Base-by-base conservation (phyloP, 2,329 filamentous ascomycete genomes). In the Epichloe coenophiala region DNA sequence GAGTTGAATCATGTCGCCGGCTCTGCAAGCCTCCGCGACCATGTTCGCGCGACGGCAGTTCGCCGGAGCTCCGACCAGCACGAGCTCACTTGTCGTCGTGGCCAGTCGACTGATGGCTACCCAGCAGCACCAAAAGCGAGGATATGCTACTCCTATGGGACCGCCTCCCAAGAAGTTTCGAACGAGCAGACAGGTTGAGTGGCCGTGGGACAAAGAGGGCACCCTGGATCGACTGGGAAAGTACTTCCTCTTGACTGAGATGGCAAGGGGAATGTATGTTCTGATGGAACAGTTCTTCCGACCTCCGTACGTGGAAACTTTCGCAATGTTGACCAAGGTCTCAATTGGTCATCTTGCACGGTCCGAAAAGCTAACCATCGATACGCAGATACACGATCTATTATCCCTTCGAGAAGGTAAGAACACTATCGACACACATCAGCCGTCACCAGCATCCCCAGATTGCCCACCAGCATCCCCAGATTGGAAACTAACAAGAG, bases 251-350 rank as follows among this genome's bases (percentile, higher is more conserved):
- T 74, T 97, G 76, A 83, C 86, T 49, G 93, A 98, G 77, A 93
- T 97, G 85, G 78, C 88, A 68, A 83, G 93, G 65, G 93, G 93
- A 70, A 97, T 98, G 93, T 98, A 96, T 66, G 83, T 98, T 59
- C 81, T 93, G 70, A 67, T 98, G 65, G 93, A 98, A 79, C 91
- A 98, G 75, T 98, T 86, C 80, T 97, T 98, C 77, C 78, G 93
- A 69, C 88, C 91, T 72, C 90, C 93, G 86, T 97, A 78, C 78
- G 89, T 89, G 45, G 33, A 46, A 7, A 33, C 2, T 15, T n/a
- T 8, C 31, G 12, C 23, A 37, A 27, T 41, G 0, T 21, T 12
- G 8, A 15, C 5, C 42, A 17, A 36, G 39, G 7, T 5, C 5
- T 21, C 9, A 9, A 40, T 21, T 13, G 7, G n/a, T 37, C 15